Evolutionary conservation across 805 yeast genomes (phyloP), one percentile per base, ranked within the genome.

Genomic region (Saccharomycopsis fermentans): DNA sequence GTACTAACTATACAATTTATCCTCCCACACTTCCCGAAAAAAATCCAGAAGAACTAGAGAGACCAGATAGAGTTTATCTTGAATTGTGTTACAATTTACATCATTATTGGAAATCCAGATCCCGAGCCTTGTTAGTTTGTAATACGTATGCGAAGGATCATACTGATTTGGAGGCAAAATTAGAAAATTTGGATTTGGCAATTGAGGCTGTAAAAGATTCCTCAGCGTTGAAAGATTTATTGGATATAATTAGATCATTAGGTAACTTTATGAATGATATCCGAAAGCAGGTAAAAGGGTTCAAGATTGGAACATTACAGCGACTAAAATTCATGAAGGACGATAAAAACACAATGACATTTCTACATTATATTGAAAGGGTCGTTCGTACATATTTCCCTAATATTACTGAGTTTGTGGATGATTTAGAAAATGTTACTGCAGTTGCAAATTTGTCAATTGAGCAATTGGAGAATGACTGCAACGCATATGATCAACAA

Each of bases 231-330:
- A 77, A 81, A 62, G 75, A 76, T 56, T 79, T 86, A 2, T 77
- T 87, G 60, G 82, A 80, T 62, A 80, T 87, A 50, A 84, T 87
- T 61, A 79, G 84, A 63, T 82, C 83, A 14, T 81, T 87, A 58
- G 95, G 94, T 62, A 87, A 87, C 65, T 86, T 80, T 64, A 87
- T 87, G 94, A 87, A 87, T 67, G 90, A 84, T 65, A 70, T 76
- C 6, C 75, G 84, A 3, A 86, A 83, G 65, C 78, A 79, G 62
- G 90, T 88, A 0, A 75, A 75, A 36, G 95, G 95, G 21, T 86
- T 87, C 70, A 84, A 80, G 65, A 73, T 87, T 59, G 78, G 83
- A 51, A 84, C 92, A 0, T 74, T 87, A 59, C 87, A 80, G 64
- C 76, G 90, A 67, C 74, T 87, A 62, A 80, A 82, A 37, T 86